Evolutionary conservation across 202 grass and related monocot species (phyloP).

Genomic region (Eragrostis tef): DNA sequence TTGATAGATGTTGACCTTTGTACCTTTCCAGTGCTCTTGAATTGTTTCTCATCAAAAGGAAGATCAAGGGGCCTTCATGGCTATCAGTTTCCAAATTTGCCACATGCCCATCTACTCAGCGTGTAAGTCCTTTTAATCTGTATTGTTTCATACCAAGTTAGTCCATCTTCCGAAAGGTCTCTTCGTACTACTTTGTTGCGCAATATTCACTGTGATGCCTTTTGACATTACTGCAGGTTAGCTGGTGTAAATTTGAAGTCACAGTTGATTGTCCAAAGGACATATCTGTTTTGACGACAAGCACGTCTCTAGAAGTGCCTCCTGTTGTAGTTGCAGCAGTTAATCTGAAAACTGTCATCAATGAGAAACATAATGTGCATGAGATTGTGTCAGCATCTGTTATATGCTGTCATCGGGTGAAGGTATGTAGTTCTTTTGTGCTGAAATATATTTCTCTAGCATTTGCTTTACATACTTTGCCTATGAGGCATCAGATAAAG

Average conservation of each 20-base stretch:
- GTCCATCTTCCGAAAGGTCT: constrained; percentile 8
- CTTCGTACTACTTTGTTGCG: constrained; percentile 24
- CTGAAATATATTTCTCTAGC: constrained; percentile 33
- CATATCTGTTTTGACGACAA: constrained; percentile 72
- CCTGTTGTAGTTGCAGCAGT: constrained; percentile 79
- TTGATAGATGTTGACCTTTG: constrained; percentile 40
- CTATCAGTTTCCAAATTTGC: constrained; percentile 82
- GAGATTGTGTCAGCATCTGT: constrained; percentile 97
- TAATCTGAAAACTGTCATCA: constrained; percentile 93
- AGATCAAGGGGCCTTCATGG: constrained; percentile 96
- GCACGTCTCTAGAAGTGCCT: constrained; percentile 60
- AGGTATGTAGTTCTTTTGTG: constrained; percentile 59
- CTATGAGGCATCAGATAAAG: constrained; percentile 27
- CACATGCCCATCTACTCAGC: constrained; percentile 62
- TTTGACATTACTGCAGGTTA: constrained; percentile 67
- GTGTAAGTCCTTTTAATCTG: constrained; percentile 52
- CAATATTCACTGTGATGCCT: constrained; percentile 13
- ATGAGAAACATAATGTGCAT: constrained; percentile 82
- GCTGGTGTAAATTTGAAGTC: constrained; percentile 98
- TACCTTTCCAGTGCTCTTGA: constrained; percentile 80
- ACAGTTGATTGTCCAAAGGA: constrained; percentile 85
- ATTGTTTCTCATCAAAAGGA: constrained; percentile 91
- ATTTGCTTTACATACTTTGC: constrained; percentile 44
- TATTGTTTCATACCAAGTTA: constrained; percentile 24
- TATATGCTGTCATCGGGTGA: constrained; percentile 85